These are phyloP conservation scores for Alternaria brassicicola DNA, from an alignment of 2,329 filamentous ascomycete species.

Conservation along the genomic window DNA sequence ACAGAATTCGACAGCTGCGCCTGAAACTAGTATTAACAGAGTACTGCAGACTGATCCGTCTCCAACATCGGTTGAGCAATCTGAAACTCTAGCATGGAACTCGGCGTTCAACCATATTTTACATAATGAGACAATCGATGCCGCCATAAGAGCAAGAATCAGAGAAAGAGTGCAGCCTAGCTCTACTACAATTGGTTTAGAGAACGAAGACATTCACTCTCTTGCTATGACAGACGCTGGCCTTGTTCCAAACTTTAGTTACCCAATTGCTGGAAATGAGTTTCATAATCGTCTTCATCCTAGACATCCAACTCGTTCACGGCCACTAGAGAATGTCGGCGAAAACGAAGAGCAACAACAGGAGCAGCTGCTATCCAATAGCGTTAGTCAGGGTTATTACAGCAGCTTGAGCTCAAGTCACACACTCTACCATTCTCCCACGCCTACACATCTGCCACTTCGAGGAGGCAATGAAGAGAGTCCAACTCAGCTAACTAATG, in stretches of 20 bases:
- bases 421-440: background rate
- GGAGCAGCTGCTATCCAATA: background rate
- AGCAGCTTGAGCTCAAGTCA: background rate
- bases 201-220: background rate
- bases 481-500: background rate
- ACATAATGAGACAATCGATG: conserved; percentile 5
- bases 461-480: background rate
- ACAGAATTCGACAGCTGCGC: background rate
- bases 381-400: background rate
- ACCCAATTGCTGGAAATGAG: conserved; percentile 16
- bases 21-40: background rate
- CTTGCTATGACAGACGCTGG: conserved; percentile 6
- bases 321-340: background rate
- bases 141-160: conserved; percentile 7
- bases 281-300: conserved; percentile 17
- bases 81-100: conserved; percentile 18
- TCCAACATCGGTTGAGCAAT: background rate
- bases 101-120: conserved; percentile 16
- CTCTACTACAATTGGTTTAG: background rate
- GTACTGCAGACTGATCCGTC: no score
- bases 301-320: background rate
- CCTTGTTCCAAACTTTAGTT: conserved; percentile 36
- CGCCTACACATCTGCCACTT: background rate
- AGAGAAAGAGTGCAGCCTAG: background rate
- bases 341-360: background rate